These are phyloP conservation scores for Ochromonadaceae sp. DNA, from an alignment of 352 stramenopile species.

Conservation along the genomic window DNA sequence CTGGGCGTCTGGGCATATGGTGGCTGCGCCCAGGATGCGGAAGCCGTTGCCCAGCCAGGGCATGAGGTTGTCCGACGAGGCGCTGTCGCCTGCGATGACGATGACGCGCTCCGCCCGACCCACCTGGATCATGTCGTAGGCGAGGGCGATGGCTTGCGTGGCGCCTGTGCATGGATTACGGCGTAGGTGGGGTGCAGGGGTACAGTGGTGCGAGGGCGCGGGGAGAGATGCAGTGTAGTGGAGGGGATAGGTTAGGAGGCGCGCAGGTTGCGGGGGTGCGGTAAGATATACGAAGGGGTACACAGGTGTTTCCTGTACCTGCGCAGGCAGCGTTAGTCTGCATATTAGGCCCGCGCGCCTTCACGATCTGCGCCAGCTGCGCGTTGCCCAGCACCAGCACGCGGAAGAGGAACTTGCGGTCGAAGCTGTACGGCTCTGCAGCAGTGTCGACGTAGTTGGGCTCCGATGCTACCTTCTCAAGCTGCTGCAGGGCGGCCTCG, in stretches of 20 bases:
- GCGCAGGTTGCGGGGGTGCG: too few relatives aligned
- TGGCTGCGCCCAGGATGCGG: slow-evolving; percentile 74
- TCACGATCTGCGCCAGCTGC: slow-evolving; percentile 83
- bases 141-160: slow-evolving; percentile 56
- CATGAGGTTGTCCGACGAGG: slow-evolving; percentile 65
- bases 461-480: slow-evolving; percentile 8
- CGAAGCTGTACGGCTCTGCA: slow-evolving; percentile 60
- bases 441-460: not conserved
- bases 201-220: not conserved
- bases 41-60: slow-evolving; percentile 86
- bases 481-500: slow-evolving; percentile 40
- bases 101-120: slow-evolving; percentile 78
- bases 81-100: slow-evolving; percentile 79
- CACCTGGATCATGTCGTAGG: slow-evolving; percentile 78
- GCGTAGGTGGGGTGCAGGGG: too few relatives aligned
- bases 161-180: too few relatives aligned
- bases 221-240: not conserved
- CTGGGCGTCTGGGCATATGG: slow-evolving; percentile 49
- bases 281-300: too few relatives aligned
- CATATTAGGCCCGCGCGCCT: slow-evolving; percentile 80
- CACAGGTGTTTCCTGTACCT: too few relatives aligned
- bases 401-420: slow-evolving; percentile 91
- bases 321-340: slow-evolving; percentile 89
- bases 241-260: slow-evolving; percentile 48
- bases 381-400: slow-evolving; percentile 84